Conservation (phyloP, 129 eudicot genomes). For the Lactuca sativa region DNA sequence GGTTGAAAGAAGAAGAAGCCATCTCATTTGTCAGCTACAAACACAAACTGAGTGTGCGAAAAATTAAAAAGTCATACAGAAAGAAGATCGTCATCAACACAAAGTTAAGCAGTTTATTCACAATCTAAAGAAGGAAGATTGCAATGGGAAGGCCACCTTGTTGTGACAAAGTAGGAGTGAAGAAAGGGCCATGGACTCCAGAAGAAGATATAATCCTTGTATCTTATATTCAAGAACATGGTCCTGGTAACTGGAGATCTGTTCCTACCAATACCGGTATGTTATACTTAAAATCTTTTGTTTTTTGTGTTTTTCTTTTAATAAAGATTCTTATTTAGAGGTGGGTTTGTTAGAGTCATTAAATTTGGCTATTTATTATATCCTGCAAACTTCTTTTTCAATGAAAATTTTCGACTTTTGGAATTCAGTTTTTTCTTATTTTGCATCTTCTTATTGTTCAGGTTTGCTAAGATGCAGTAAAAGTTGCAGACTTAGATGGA, state of each 20-base stretch:
- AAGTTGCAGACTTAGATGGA: conserved; percentile 46
- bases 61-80: background rate
- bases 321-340: background rate
- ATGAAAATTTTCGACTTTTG: conserved; percentile 2
- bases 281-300: background rate
- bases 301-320: conserved; percentile 7
- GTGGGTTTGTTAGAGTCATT: conserved; percentile 41
- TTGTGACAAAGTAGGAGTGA: conserved; percentile 43
- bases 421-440: conserved; percentile 3
- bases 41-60: conserved; percentile 28
- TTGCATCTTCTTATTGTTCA: conserved; percentile 16
- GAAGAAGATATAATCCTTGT: conserved; percentile 50
- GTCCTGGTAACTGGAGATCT: conserved; percentile 51
- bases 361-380: conserved; percentile 43
- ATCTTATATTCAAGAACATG: conserved; percentile 46
- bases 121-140: conserved; percentile 22
- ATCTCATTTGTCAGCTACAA: conserved; percentile 15
- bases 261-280: conserved; percentile 48
- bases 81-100: conserved; percentile 16
- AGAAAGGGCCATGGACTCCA: conserved; percentile 52
- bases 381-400: conserved; percentile 30
- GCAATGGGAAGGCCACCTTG: conserved; percentile 51
- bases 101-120: background rate
- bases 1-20: conserved; percentile 17
- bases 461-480: conserved; percentile 46